phyloP scores from a whole-genome alignment of 2,329 filamentous ascomycete genomes.

The Epicoccum sorghinum region DNA sequence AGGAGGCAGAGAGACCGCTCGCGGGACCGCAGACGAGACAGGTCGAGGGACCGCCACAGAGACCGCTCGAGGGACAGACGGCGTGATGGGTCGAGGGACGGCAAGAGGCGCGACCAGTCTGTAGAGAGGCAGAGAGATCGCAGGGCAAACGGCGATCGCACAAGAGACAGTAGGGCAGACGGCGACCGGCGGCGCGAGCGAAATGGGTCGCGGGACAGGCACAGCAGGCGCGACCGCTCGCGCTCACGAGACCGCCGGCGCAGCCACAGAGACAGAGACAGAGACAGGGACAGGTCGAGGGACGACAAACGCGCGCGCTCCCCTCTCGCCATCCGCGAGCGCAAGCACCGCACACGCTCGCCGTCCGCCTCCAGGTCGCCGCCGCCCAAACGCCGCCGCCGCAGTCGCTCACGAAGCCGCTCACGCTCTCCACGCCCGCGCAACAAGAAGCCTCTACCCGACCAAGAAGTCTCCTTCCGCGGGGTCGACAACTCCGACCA shows the following conservation, averaged over 20 bases:
- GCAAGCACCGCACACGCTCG: slow-evolving; percentile 34
- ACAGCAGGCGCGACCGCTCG: slow-evolving; percentile 16
- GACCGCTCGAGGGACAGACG: slow-evolving; percentile 26
- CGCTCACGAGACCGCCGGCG: slow-evolving; percentile 23
- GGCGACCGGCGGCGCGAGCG: no score
- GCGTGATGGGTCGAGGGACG: slow-evolving; percentile 27
- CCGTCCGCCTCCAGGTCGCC: slow-evolving; percentile 34
- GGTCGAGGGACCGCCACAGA: slow-evolving; percentile 15
- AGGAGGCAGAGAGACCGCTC: slow-evolving; percentile 17
- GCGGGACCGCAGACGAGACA: slow-evolving; percentile 20
- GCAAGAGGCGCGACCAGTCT: slow-evolving; percentile 13
- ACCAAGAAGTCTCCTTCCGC: slow-evolving; percentile 55
- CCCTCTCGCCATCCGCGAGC: slow-evolving; percentile 30
- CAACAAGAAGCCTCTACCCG: slow-evolving; percentile 52
- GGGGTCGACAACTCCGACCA: slow-evolving; percentile 40
- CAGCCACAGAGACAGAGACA: slow-evolving; percentile 25
- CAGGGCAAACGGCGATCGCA: slow-evolving; percentile 20
- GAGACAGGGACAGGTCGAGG: slow-evolving; percentile 21
- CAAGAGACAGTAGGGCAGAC: slow-evolving; percentile 6
- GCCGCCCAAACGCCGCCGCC: slow-evolving; percentile 44
- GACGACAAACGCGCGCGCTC: slow-evolving; percentile 32
- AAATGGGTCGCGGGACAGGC: slow-evolving; percentile 26
- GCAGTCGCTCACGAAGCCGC: slow-evolving; percentile 42
- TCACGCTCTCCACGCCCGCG: slow-evolving; percentile 52
- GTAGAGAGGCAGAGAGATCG: slow-evolving; percentile 24